Evolutionary conservation across 1,139 yeast genomes (phyloP).

Genomic region (Hansenula anomala): DNA sequence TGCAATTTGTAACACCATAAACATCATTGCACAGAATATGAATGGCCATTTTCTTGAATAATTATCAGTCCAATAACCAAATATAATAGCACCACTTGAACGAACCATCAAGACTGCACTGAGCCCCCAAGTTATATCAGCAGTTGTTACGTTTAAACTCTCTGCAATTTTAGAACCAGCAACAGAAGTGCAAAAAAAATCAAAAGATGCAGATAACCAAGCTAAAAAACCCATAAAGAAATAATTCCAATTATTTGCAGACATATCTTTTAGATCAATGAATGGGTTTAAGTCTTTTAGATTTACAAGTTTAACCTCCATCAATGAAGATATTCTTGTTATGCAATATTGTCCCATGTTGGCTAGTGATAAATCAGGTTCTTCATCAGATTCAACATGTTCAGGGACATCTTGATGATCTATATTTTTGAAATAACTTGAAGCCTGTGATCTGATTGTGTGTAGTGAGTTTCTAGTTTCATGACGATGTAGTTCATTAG

Average conservation of each 20-base stretch:
- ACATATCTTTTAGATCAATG: conserved; percentile 30
- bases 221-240: conserved; percentile 43
- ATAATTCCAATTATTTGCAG: conserved; percentile 35
- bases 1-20: conserved; percentile 45
- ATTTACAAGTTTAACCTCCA: conserved; percentile 20
- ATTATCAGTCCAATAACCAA: conserved; percentile 48
- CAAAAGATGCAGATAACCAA: conserved; percentile 52
- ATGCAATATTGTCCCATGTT: conserved; percentile 20
- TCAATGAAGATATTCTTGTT: conserved; percentile 25
- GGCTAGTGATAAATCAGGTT: conserved; percentile 23
- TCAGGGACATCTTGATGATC: conserved; percentile 3
- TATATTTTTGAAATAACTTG: background rate
- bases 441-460: background rate
- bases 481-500: no score
- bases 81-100: conserved; percentile 53
- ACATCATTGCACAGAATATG: conserved; percentile 33
- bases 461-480: no score
- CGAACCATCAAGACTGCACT: conserved; percentile 56
- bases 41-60: conserved; percentile 56
- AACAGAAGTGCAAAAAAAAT: conserved; percentile 48
- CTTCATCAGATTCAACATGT: conserved; percentile 14
- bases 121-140: conserved; percentile 52
- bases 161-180: conserved; percentile 40
- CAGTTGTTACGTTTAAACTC: conserved; percentile 35
- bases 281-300: conserved; percentile 28